Conservation (phyloP, 2,329 filamentous ascomycete genomes). For the Fusarium devonianum region DNA sequence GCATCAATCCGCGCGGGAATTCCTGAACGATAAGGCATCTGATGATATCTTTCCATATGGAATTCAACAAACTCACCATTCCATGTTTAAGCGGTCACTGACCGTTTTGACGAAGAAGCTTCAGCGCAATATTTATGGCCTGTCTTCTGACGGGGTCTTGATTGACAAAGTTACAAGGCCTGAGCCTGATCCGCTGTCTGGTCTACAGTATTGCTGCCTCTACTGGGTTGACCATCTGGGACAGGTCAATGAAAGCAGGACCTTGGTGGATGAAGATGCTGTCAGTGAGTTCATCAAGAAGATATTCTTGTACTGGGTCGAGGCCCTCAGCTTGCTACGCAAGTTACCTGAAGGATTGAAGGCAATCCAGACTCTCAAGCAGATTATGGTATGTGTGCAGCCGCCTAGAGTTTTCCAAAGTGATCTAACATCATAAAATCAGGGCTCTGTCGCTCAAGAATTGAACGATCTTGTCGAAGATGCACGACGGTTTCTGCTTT, state of each 20-base stretch:
- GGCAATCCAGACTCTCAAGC: neutral
- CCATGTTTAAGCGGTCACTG: conserved; percentile 48
- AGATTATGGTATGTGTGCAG: neutral
- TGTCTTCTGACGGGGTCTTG: conserved; percentile 30
- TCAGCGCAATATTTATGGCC: conserved; percentile 46
- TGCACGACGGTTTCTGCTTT: neutral
- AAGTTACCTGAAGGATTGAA: conserved; percentile 4
- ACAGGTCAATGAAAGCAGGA: neutral
- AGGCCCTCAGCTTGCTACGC: conserved; percentile 49
- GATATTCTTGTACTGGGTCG: conserved; percentile 51
- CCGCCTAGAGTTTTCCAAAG: too few species aligned
- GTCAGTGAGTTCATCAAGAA: neutral
- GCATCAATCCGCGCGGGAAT: conserved; percentile 55
- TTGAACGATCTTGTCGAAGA: neutral
- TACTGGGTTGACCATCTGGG: conserved; percentile 36
- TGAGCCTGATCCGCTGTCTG: conserved; percentile 19
- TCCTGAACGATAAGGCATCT: conserved; percentile 40
- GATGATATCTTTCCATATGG: conserved; percentile 44
- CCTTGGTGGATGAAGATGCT: neutral
- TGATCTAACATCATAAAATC: neutral
- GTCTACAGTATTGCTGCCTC: conserved; percentile 30
- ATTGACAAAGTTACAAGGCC: conserved; percentile 13
- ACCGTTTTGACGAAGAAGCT: conserved; percentile 43
- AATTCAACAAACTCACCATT: conserved; percentile 36
- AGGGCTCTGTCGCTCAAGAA: neutral